Evolutionary conservation across 441 rosid genomes (phyloP), one percentile per base, ranked within the genome.

Genomic region (California macrophylla): DNA sequence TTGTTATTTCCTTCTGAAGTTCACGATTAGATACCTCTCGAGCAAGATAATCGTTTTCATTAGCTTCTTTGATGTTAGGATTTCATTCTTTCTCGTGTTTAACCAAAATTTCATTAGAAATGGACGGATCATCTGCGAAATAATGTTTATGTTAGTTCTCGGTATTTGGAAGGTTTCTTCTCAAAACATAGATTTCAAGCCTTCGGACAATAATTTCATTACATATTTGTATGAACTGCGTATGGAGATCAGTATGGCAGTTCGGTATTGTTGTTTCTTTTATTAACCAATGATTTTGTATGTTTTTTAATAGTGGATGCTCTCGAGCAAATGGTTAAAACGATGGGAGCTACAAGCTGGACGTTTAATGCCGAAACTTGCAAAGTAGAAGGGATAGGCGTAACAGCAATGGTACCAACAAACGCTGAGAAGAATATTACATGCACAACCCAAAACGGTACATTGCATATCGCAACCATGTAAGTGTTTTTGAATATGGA

Each of bases 291-390:
- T 21, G 8, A 28, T n/a, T 30, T 54, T 50, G 67, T 3, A 45
- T 66, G 63, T 52, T 29, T 26, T 67, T 61, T 29, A n/a, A n/a
- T n/a, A 79, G 79, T 75, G 66, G 79, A 72, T 26, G 71, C 72
- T 2, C 75, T 79, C 34, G 68, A 64, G 25, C 76, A 75, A 64
- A 79, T 70, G 9, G 70, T 61, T 13, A 73, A 56, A 54, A 45
- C 66, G 21, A n/a, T 75, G 82, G 73, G 82, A 25, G 77, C 79
- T 54, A 70, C 56, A 13, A 58, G 67, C 63, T 75, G 75, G 82
- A 70, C 62, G 2, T 79, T 79, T n/a, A 71, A 72, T 32, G 74
- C 34, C 7, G 61, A 50, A 52, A 64, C 79, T 40, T 79, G 82
- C 47, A 36, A 64, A 54, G 12, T 70, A 9, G 62, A 69, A 25